Evolutionary conservation across 805 yeast genomes (phyloP).

Genomic region (Barnettozyma botsteinii): DNA sequence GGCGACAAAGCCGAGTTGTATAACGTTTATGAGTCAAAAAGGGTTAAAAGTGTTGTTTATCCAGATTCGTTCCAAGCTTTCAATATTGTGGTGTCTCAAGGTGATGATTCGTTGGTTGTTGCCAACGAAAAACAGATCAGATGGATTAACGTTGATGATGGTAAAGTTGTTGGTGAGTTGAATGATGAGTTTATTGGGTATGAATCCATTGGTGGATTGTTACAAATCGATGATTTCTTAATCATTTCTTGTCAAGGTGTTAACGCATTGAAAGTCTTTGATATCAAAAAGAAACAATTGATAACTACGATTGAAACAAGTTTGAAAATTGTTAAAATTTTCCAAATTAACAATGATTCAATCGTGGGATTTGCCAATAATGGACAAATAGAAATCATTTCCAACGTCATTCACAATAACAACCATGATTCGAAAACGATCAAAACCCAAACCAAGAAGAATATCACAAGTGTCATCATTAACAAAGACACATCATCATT

Average conservation of each 20-base stretch:
- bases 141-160: no score
- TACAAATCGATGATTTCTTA: background rate
- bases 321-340: background rate
- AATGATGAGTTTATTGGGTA: background rate
- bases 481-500: slow-evolving; percentile 14
- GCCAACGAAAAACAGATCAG: no score
- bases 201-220: background rate
- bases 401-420: background rate
- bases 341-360: background rate
- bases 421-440: slow-evolving; percentile 1
- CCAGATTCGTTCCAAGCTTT: background rate
- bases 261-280: no score
- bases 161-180: background rate
- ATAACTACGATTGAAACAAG: background rate
- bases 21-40: slow-evolving; percentile 12
- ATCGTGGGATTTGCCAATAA: slow-evolving; percentile 26
- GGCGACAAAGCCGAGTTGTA: slow-evolving; percentile 14
- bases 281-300: no score
- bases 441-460: slow-evolving; percentile 24
- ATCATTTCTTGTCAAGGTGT: no score
- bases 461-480: slow-evolving; percentile 22
- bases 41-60: background rate
- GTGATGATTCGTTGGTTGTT: background rate
- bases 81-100: background rate
- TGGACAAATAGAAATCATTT: slow-evolving; percentile 31